These are phyloP conservation scores for Chrysoporthe austroafricana DNA, from an alignment of 2,329 filamentous ascomycete genomes.

Conservation along the genomic window DNA sequence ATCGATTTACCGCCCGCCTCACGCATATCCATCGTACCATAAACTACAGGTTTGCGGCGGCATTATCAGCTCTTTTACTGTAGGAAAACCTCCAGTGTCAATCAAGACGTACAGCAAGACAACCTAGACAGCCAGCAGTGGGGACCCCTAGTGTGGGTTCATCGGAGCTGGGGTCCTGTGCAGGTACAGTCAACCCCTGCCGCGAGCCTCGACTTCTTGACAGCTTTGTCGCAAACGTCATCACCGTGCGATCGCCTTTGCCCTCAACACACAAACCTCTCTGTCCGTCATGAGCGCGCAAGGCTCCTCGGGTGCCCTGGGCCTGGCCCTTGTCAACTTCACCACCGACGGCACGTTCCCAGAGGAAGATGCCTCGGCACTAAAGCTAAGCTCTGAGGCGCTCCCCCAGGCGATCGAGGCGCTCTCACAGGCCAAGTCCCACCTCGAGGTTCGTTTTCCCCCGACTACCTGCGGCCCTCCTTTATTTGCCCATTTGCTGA, in stretches of 20 bases:
- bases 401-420: constrained; percentile 47
- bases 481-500: neutral
- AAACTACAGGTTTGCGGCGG: too few species aligned
- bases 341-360: constrained; percentile 53
- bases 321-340: constrained; percentile 67
- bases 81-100: too few species aligned
- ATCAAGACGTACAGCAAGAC: too few species aligned
- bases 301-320: constrained; percentile 41
- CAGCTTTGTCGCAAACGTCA: constrained; percentile 7
- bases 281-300: constrained; percentile 8
- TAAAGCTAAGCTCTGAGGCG: constrained; percentile 39
- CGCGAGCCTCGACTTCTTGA: constrained; percentile 6
- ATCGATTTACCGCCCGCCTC: too few species aligned
- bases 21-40: too few species aligned
- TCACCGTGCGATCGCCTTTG: neutral
- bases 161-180: neutral
- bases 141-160: neutral
- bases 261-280: neutral
- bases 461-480: neutral
- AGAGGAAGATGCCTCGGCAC: constrained; percentile 49
- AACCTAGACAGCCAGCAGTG: neutral
- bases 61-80: too few species aligned
- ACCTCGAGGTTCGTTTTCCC: constrained; percentile 45
- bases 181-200: neutral
- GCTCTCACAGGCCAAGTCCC: constrained; percentile 46